Evolutionary conservation across 2,329 filamentous ascomycete species (phyloP), one percentile per base, ranked within the genome.

Genomic region (Paraphaeosphaeria sporulosa): DNA sequence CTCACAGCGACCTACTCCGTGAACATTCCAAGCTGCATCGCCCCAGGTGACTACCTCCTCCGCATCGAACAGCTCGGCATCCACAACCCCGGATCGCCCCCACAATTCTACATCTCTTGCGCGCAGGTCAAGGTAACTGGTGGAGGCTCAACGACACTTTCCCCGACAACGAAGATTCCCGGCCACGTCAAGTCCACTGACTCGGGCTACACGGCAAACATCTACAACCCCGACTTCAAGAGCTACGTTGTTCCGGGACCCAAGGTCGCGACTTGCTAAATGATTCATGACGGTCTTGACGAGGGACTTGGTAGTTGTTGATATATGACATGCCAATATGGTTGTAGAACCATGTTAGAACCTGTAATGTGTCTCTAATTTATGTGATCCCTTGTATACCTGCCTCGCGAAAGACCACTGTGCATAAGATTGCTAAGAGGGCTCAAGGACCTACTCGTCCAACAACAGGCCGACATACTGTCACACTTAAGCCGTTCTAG

Each of bases 11-110:
- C 73, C 17, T 77, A 77, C 62, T 66, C 67, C 10, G 79, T 76
- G 55, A 75, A 67, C 5, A 76, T 84, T 38, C 82, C 82, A 7
- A 71, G 68, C 5, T 77, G 76, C 47, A 70, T 79, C 6, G 74
- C 82, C 4, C 68, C 76, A 21, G 81, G 82, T 25, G 75, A 84
- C 59, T 83, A 84, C 65, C 75, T 84, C 19, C 72, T 84, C 40
- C 77, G 82, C 25, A 78, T 81, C 55, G 82, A 84, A 71, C 82
- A 83, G 61, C 80, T 84, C 55, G 82, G 72, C 12, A 76, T 84
- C 30, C 81, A 83, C 70, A 79, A 80, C 64, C 80, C 78, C 5
- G 68, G 71, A 21, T 53, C 55, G 2, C 57, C 65, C 23, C 70
- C 71, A n/a, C 66, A 74, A 30, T 74, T 73, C 64, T 78, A 76